These are phyloP conservation scores for Metarhizium sp. DNA, from an alignment of 2,329 filamentous ascomycete species.

Conservation along the genomic window DNA sequence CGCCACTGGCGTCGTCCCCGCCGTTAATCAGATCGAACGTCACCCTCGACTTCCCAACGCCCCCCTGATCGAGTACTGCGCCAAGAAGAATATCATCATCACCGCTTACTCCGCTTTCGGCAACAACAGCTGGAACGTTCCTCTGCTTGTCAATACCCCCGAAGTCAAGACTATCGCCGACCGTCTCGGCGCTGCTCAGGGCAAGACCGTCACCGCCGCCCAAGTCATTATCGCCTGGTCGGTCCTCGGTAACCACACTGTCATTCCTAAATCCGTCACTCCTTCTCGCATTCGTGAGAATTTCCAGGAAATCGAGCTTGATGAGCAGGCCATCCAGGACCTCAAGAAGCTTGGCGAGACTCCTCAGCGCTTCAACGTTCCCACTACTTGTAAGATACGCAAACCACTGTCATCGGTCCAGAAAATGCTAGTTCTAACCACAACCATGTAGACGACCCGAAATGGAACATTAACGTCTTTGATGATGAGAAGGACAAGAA, in stretches of 20 bases:
- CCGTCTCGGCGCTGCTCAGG: conserved; percentile 23
- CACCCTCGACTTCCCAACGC: conserved; percentile 53
- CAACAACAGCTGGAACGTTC: conserved; percentile 32
- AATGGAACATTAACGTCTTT: conserved; percentile 50
- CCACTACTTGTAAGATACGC: conserved; percentile 26
- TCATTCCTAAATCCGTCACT: conserved; percentile 69
- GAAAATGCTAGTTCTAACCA: conserved; percentile 5
- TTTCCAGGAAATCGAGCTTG: conserved; percentile 57
- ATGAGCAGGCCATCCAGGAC: conserved; percentile 46
- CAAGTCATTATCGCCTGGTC: conserved; percentile 49
- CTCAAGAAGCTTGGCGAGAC: conserved; percentile 52
- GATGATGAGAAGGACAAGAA: conserved; percentile 41
- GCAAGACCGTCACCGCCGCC: conserved; percentile 30
- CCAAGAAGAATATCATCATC: conserved; percentile 53
- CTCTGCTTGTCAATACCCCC: conserved; percentile 49
- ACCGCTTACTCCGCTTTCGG: conserved; percentile 55
- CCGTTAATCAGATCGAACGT: conserved; percentile 61
- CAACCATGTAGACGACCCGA: conserved; percentile 31
- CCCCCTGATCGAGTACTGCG: conserved; percentile 49
- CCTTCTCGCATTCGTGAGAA: conserved; percentile 59
- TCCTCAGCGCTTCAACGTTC: conserved; percentile 35
- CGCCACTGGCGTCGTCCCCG: conserved; percentile 46
- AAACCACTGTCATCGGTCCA: not conserved
- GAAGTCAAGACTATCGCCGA: conserved; percentile 48
- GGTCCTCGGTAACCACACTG: conserved; percentile 51